Evolutionary conservation across 1,139 yeast genomes (phyloP).

Genomic region (Yamadazyma dushanensis): DNA sequence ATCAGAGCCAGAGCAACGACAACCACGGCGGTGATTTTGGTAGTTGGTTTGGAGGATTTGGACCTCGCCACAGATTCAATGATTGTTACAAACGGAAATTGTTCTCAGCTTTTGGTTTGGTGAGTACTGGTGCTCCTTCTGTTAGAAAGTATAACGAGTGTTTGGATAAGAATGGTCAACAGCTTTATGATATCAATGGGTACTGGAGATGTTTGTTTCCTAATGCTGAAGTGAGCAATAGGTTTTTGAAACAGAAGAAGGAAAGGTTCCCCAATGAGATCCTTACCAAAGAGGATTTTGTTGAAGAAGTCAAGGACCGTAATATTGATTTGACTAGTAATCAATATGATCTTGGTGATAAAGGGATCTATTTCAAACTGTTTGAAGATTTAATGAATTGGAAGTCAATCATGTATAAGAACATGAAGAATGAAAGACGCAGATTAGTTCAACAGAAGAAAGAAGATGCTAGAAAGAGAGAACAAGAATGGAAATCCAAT

Average conservation of each 20-base stretch:
- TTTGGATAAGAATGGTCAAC: constrained; percentile 58
- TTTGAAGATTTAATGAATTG: constrained; percentile 68
- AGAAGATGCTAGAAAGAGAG: constrained; percentile 5
- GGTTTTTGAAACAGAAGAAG: constrained; percentile 30
- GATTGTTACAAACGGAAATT: not conserved
- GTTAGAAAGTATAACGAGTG: constrained; percentile 63
- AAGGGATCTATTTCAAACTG: constrained; percentile 53
- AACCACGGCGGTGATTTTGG: not conserved
- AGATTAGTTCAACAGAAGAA: constrained; percentile 4
- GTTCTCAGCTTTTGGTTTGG: constrained; percentile 38
- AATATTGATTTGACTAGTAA: constrained; percentile 13
- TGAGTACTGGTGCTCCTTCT: constrained; percentile 64
- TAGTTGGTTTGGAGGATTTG: not conserved
- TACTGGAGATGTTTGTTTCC: constrained; percentile 90
- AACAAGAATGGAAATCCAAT: constrained; percentile 8
- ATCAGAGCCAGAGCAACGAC: constrained; percentile 11
- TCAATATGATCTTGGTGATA: constrained; percentile 37
- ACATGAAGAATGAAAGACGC: constrained; percentile 30
- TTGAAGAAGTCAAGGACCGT: constrained; percentile 20
- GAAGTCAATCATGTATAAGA: constrained; percentile 56
- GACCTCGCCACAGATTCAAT: not conserved
- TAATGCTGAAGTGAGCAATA: constrained; percentile 42
- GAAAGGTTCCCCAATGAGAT: constrained; percentile 27
- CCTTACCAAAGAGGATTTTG: constrained; percentile 54
- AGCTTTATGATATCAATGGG: constrained; percentile 79